phyloP scores from a whole-genome alignment of 129 eudicot genomes.

The Flaveria brownii region DNA sequence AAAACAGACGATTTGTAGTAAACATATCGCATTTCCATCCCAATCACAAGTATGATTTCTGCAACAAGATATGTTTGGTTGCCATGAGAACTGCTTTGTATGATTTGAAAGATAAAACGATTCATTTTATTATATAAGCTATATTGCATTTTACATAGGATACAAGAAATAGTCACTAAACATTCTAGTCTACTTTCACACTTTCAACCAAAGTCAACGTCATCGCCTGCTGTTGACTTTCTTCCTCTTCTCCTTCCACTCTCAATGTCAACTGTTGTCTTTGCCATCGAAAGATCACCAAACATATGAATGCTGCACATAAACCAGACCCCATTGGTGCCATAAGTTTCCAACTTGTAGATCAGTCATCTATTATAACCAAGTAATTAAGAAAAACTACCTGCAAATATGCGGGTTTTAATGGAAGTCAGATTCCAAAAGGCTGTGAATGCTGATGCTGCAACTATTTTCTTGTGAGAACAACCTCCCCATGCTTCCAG shows the following conservation, averaged over 20 bases:
- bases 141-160: conserved; percentile 26
- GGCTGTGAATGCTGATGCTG: conserved; percentile 63
- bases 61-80: neutral
- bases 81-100: neutral
- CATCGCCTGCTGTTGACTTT: conserved; percentile 36
- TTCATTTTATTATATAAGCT: conserved; percentile 28
- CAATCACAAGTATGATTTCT: no score
- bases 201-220: conserved; percentile 52
- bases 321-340: neutral
- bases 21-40: no score
- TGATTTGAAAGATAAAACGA: conserved; percentile 18
- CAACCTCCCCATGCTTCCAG: conserved; percentile 75
- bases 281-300: conserved; percentile 60
- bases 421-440: conserved; percentile 84
- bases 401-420: conserved; percentile 75
- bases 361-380: neutral
- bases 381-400: conserved; percentile 32
- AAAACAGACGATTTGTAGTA: no score
- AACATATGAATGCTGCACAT: conserved; percentile 37
- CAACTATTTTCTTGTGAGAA: conserved; percentile 74
- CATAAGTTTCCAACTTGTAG: neutral
- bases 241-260: conserved; percentile 38
- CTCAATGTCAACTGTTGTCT: conserved; percentile 45
- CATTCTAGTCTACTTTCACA: conserved; percentile 27
- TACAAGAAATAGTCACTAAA: conserved; percentile 10